Base-by-base conservation (phyloP, 192 early-diverging fungal genomes). In the Coemansia sp. region DNA sequence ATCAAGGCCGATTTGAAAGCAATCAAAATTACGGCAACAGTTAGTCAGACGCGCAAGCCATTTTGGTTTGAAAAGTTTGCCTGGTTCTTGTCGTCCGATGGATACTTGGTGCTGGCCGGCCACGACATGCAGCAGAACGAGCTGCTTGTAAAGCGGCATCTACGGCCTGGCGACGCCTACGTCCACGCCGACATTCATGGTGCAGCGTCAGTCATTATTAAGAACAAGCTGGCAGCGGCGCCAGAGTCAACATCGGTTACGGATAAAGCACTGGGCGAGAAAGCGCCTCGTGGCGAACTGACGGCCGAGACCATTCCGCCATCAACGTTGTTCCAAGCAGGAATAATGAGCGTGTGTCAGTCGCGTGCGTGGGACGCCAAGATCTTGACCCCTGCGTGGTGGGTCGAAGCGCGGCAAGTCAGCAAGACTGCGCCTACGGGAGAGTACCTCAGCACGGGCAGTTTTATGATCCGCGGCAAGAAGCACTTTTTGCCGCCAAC, bases 51-150 rank as follows among this genome's bases (percentile, higher is more conserved):
- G 58, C 91, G 97, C 61, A 95, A 93, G 60, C 92, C 93, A 14
- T 90, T 87, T 38, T 99, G 96, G 96, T 99, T 99, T 78, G 97
- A 99, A 75, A 96, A 95, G 80, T 99, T 98, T 61, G 62, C 92
- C 26, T 98, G 96, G 96, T 98, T 95, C 61, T 79, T 98, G 20
- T 89, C 90, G 15, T 88, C 89, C 0, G 97, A 99, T 58, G 94
- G 94, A 66, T 93, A 93, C 64, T 73, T 99, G 51, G 85, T 99
- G 21, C 83, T 99, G 64, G 93, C 93, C 25, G 97, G 96, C 20
- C 85, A 88, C 17, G 97, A 99, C 66, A 89, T 90, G 68, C 84
- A 86, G 58, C 96, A 98, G 74, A 98, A 96, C 77, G 96, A 98
- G 71, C 56, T 94, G 31, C 76, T 98, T 20, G 90, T 98, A 6